A percentile compares a stretch with the other conserved stretches of the same genome.
Evolutionary conservation across 164 flowering plant species (phyloP).

Genomic region (Aristolochia contorta): DNA sequence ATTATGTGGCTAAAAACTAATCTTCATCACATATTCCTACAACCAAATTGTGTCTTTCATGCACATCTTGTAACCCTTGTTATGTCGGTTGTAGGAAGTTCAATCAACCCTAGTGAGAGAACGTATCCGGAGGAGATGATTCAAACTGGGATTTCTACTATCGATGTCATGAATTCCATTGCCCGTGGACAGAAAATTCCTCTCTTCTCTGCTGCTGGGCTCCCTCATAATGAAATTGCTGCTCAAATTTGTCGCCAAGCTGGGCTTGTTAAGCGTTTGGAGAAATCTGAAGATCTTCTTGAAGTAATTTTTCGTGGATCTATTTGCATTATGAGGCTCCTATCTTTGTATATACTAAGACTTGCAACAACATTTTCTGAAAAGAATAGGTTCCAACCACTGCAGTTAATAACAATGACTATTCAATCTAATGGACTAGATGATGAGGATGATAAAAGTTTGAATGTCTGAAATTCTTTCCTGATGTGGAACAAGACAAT

Average conservation of each 20-base stretch:
- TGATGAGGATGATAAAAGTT: too few relatives aligned
- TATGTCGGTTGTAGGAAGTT: slow-evolving; percentile 55
- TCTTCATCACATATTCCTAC: not conserved
- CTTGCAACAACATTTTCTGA: too few relatives aligned
- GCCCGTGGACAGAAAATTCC: slow-evolving; percentile 99
- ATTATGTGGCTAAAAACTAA: too few relatives aligned
- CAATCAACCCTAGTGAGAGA: slow-evolving; percentile 98
- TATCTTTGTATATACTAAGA: too few relatives aligned
- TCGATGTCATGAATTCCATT: slow-evolving; percentile 99
- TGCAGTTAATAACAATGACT: too few relatives aligned
- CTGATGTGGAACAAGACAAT: too few relatives aligned
- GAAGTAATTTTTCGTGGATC: slow-evolving; percentile 33
- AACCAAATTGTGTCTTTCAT: not conserved
- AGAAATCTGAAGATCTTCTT: slow-evolving; percentile 54
- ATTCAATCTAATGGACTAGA: too few relatives aligned
- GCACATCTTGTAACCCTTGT: not conserved
- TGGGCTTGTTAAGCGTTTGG: slow-evolving; percentile 86
- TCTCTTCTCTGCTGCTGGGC: slow-evolving; percentile 99
- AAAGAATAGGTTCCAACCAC: too few relatives aligned
- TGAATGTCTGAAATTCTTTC: too few relatives aligned
- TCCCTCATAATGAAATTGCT: slow-evolving; percentile 98
- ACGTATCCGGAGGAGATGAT: slow-evolving; percentile 99
- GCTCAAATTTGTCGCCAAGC: slow-evolving; percentile 99
- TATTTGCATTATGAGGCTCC: too few relatives aligned
- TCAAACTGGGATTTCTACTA: slow-evolving; percentile 96